Evolutionary conservation across 75 land plant genomes (phyloP), one percentile per base, ranked within the genome.

Genomic region (Picea glauca): DNA sequence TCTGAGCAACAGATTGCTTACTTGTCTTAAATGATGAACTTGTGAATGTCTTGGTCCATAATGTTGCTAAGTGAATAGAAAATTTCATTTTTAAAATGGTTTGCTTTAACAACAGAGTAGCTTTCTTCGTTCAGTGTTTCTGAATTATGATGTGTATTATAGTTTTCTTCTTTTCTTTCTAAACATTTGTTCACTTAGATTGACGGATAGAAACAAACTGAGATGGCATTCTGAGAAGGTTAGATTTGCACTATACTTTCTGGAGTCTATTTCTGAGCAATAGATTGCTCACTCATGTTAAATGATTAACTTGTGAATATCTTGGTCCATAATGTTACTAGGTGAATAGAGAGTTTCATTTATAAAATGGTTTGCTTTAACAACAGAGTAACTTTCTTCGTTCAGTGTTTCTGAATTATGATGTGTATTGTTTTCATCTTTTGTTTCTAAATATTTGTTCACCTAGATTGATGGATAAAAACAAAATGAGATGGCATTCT

Each of bases 191-290:
- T 5, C 40, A 38, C 3, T 4, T 38, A 38, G 40, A 38, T 38
- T 38, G 40, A 38, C 4, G 40, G 26, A 50, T 38, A 38, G 40
- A 38, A 38, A 38, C 4, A 3, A 38, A 38, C 40, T 38, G 40
- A 38, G 40, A 80, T 97, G 85, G 98, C 95, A 73, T 91, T 95
- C 77, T 83, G 98, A 93, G 83, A 97, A 97, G 99, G 99, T 95
- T 60, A 76, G 85, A 64, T 58, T 88, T 68, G 58, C 57, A 61
- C 59, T 77, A 2, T 83, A 8, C 38, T 82, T 81, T 67, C 50
- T 70, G 73, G 5, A 17, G 40, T 6, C 32, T 4, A 40, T 70
- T 12, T 43, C 20, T 70, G 73, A 70, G 73, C 21, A 40, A 70
- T 3, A 20, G 57, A 17, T 1, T 79, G 9, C 15, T 18, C 54